Evolutionary conservation across 139 green algal species (phyloP).

Genomic region (Closterium sp.): DNA sequence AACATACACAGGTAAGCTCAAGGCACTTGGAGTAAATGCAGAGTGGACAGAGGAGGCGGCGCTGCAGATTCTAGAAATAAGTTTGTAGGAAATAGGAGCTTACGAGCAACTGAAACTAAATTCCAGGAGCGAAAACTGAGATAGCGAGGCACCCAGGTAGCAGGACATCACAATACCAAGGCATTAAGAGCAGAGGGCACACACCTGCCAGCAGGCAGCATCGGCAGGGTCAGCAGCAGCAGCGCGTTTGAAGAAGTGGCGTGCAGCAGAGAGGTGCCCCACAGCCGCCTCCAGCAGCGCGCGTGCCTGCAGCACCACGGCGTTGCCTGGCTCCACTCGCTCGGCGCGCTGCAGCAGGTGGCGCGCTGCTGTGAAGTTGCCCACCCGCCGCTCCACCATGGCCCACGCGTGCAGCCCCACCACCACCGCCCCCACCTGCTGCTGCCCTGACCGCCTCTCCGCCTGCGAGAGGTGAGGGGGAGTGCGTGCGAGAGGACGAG

Average conservation of each 20-base stretch:
- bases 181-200: not conserved
- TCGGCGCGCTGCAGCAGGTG: slow-evolving; percentile 28
- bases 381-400: slow-evolving; percentile 41
- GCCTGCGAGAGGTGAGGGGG: not conserved
- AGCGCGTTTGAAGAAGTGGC: slow-evolving; percentile 11
- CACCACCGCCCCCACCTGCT: not conserved
- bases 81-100: too few relatives aligned
- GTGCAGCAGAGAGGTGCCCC: slow-evolving; percentile 8
- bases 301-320: slow-evolving; percentile 17
- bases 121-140: too few relatives aligned
- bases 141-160: not conserved
- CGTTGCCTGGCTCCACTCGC: slow-evolving; percentile 6
- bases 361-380: slow-evolving; percentile 26
- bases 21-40: not conserved
- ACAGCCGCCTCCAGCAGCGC: slow-evolving; percentile 13
- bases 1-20: not conserved
- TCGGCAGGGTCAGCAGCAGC: slow-evolving; percentile 3
- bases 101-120: too few relatives aligned
- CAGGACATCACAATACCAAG: not conserved
- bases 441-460: not conserved
- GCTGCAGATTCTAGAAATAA: too few relatives aligned
- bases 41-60: not conserved
- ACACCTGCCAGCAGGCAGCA: slow-evolving; percentile 15
- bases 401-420: slow-evolving; percentile 42
- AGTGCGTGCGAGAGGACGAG: too few relatives aligned